Conservation (phyloP, 257 asterid species). For the Solanum infundibuliforme region DNA sequence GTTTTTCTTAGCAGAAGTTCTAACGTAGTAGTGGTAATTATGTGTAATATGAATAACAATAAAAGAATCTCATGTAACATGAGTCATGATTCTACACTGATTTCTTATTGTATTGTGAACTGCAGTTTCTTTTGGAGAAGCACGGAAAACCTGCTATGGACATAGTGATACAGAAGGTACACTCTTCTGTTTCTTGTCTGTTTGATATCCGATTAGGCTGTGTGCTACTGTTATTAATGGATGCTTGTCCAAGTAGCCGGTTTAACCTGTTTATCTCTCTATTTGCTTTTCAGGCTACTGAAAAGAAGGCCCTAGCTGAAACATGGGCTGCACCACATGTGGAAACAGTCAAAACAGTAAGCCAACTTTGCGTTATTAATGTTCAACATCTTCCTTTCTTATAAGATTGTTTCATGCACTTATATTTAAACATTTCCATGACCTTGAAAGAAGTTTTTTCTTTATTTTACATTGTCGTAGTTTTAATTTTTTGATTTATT, state of each 20-base stretch:
- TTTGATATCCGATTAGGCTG: not conserved
- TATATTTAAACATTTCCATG: not conserved
- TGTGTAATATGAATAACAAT: not conserved
- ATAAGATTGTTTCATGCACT: not conserved
- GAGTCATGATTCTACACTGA: not conserved
- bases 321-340: constrained; percentile 87
- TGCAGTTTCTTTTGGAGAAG: constrained; percentile 49
- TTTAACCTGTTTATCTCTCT: not conserved
- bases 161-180: constrained; percentile 48
- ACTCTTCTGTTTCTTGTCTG: constrained; percentile 3
- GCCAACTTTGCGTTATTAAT: constrained; percentile 5
- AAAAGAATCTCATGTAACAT: not conserved
- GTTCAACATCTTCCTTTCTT: not conserved
- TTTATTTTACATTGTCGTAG: not conserved
- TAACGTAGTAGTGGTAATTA: not conserved
- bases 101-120: constrained; percentile 3
- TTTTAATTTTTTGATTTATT: not conserved
- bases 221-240: constrained; percentile 2
- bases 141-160: constrained; percentile 84
- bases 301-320: constrained; percentile 68
- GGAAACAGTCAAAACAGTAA: constrained; percentile 63
- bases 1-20: not conserved
- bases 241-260: not conserved
- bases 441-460: not conserved
- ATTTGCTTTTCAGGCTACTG: constrained; percentile 40